These are phyloP conservation scores for Sporothrix globosa DNA, from an alignment of 2,329 filamentous ascomycete species.

Conservation along the genomic window DNA sequence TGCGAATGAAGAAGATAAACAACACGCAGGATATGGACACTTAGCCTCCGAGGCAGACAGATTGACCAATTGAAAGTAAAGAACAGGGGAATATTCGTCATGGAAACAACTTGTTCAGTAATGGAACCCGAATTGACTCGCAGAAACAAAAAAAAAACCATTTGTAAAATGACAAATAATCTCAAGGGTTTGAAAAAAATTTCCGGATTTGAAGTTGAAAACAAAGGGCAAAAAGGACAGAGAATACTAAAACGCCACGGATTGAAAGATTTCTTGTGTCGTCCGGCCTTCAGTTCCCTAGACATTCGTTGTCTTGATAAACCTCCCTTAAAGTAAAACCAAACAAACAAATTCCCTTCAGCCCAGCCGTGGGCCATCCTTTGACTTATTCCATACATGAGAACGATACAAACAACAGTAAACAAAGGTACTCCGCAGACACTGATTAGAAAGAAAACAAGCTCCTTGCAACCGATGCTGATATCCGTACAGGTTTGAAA, in stretches of 20 bases:
- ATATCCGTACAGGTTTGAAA: background rate
- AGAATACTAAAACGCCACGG: background rate
- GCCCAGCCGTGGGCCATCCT: background rate
- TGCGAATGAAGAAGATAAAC: background rate
- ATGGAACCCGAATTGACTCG: no score
- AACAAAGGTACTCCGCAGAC: slow-evolving; percentile 1
- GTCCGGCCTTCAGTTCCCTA: background rate
- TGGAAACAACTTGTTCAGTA: background rate
- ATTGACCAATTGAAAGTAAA: background rate
- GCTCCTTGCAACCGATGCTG: slow-evolving; percentile 21
- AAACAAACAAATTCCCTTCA: background rate
- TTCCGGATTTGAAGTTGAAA: background rate
- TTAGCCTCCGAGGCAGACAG: no score
- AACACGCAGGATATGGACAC: background rate
- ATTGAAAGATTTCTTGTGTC: background rate
- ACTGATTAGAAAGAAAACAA: background rate
- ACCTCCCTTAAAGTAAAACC: background rate
- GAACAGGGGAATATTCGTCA: background rate
- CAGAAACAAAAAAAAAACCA: no score
- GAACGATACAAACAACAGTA: background rate
- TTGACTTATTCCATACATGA: slow-evolving; percentile 24
- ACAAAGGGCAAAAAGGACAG: background rate
- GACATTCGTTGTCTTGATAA: background rate
- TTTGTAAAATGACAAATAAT: background rate
- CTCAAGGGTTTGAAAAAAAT: background rate